phyloP scores from a whole-genome alignment of 179 eudicot species.

The Sideroxylon spinosum region DNA sequence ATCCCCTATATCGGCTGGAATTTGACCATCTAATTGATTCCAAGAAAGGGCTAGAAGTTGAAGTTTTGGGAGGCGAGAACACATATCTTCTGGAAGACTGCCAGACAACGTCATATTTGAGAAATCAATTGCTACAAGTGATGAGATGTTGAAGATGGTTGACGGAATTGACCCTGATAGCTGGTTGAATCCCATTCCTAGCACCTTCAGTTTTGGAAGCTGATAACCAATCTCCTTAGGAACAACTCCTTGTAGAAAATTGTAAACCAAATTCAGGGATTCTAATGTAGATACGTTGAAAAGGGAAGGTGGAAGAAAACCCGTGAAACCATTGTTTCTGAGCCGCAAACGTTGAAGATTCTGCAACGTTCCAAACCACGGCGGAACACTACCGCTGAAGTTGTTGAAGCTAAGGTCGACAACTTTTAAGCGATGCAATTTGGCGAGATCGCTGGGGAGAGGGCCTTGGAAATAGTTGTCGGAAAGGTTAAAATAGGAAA shows the following conservation, averaged over 20 bases:
- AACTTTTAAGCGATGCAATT: background rate
- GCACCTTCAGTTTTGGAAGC: background rate
- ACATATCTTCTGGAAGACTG: conserved; percentile 14
- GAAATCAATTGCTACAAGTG: conserved; percentile 13
- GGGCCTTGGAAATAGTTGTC: background rate
- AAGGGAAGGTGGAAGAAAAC: no score
- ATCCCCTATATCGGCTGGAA: no score
- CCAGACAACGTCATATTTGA: conserved; percentile 19
- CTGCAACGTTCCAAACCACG: background rate
- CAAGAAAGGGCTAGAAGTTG: no score
- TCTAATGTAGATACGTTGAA: no score
- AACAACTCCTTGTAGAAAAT: no score
- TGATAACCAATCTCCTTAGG: background rate
- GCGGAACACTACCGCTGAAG: background rate
- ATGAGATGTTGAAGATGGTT: conserved; percentile 29
- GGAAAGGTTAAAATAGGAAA: background rate
- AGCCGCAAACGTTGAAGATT: background rate
- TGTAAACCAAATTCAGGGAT: no score
- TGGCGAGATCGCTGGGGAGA: background rate
- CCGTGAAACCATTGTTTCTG: background rate
- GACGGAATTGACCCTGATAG: conserved; percentile 23
- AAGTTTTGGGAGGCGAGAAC: no score
- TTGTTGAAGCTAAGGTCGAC: background rate
- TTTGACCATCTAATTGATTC: no score
- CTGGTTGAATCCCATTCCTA: background rate